Conservation (phyloP, 768 basidiomycete genomes). For the Polyporus arcularius region DNA sequence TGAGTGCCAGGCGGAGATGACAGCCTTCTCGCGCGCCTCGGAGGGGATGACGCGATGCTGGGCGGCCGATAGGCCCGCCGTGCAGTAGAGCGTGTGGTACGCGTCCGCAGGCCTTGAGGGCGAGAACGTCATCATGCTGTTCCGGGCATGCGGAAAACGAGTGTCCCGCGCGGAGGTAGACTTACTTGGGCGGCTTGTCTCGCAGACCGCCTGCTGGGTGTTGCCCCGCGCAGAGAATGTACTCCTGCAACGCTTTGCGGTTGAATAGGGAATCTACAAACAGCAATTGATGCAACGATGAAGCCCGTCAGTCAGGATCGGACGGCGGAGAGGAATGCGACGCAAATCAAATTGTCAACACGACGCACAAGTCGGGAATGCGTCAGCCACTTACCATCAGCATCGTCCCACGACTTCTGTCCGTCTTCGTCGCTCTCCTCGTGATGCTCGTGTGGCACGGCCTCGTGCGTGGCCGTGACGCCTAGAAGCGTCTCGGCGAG, state of each 20-base stretch:
- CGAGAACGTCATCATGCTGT: not conserved
- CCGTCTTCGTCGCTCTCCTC: slow-evolving; percentile 22
- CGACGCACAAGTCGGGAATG: no score
- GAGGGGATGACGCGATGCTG: slow-evolving; percentile 67
- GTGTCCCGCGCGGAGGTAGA: not conserved
- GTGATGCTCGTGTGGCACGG: slow-evolving; percentile 29
- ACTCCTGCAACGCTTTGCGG: slow-evolving; percentile 79
- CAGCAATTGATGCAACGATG: not conserved
- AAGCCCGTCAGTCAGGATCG: not conserved
- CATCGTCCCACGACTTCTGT: slow-evolving; percentile 66
- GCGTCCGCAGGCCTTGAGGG: slow-evolving; percentile 74
- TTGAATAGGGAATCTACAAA: slow-evolving; percentile 51
- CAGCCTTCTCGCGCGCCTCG: slow-evolving; percentile 16
- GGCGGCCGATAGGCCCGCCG: slow-evolving; percentile 85
- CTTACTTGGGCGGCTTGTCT: slow-evolving; percentile 93
- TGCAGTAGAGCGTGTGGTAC: slow-evolving; percentile 93
- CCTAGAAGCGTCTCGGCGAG: slow-evolving; percentile 61
- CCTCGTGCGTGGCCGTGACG: slow-evolving; percentile 20
- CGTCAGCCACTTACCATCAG: slow-evolving; percentile 52
- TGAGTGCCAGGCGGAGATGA: slow-evolving; percentile 21
- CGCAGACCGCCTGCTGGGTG: slow-evolving; percentile 82
- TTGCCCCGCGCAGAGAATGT: slow-evolving; percentile 84
- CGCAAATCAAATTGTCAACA: not conserved
- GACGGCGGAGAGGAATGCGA: not conserved
- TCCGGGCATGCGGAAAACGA: not conserved